Percentiles rank a stretch among this genome's conserved stretches.
These are phyloP conservation scores for Fusarium torulosum DNA, from an alignment of 2,329 filamentous ascomycete genomes.

Conservation along the genomic window DNA sequence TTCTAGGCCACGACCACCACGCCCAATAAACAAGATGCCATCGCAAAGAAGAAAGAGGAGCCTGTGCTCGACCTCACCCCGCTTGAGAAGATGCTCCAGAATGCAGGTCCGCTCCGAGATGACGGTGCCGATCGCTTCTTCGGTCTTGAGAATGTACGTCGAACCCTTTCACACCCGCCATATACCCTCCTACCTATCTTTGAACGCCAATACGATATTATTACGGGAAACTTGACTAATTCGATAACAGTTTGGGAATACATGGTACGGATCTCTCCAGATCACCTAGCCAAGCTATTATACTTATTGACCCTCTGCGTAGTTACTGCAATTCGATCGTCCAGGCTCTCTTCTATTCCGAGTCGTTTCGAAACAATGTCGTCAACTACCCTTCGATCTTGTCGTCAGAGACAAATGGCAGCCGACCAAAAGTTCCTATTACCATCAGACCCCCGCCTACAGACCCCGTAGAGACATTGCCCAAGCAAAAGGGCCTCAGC, in stretches of 20 bases:
- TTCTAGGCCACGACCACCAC: constrained; percentile 59
- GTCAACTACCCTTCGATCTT: constrained; percentile 87
- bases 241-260: constrained; percentile 86
- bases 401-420: constrained; percentile 76
- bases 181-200: constrained; percentile 3
- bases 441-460: constrained; percentile 69
- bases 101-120: constrained; percentile 81
- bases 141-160: constrained; percentile 93
- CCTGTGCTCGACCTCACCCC: constrained; percentile 70
- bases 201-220: constrained; percentile 4
- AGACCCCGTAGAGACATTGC: constrained; percentile 54
- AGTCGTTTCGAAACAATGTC: constrained; percentile 92
- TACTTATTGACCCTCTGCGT: constrained; percentile 43
- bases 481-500: constrained; percentile 65
- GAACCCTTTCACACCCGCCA: constrained; percentile 17
- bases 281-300: background rate
- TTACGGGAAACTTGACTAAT: constrained; percentile 52
- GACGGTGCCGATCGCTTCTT: constrained; percentile 99
- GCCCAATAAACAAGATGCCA: constrained; percentile 59
- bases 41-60: constrained; percentile 69
- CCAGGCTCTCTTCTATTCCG: constrained; percentile 96
- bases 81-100: constrained; percentile 80
- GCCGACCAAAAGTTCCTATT: constrained; percentile 67
- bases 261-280: constrained; percentile 75
- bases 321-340: constrained; percentile 99